These are phyloP conservation scores for Solanum megistacrolobum DNA, from an alignment of 257 asterid species.

Conservation along the genomic window DNA sequence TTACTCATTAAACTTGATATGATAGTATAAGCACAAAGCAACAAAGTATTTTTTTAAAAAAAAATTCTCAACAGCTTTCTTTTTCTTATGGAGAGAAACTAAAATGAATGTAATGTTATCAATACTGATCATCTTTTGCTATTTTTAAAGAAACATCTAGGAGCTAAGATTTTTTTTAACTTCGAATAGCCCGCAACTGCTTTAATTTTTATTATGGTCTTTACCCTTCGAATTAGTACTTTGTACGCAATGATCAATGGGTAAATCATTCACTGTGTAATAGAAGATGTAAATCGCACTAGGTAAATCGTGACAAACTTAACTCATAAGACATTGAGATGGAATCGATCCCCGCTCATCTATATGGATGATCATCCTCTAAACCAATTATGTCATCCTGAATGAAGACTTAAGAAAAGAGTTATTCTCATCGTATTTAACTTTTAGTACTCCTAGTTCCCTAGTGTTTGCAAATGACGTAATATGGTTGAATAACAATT, in stretches of 20 bases:
- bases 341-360: fast-evolving
- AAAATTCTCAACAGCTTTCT: neutral
- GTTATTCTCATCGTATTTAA: neutral
- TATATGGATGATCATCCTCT: neutral
- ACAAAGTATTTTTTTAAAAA: neutral
- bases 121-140: neutral
- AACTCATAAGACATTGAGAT: no score
- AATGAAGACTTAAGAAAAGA: neutral
- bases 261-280: no score
- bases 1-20: neutral
- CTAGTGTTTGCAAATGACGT: neutral
- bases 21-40: neutral
- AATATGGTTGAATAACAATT: neutral
- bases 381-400: neutral
- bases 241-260: neutral
- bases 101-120: neutral
- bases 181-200: neutral
- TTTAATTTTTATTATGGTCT: no score
- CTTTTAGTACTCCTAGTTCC: neutral
- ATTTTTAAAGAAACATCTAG: neutral
- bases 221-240: no score
- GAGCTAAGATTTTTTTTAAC: neutral
- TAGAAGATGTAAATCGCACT: no score
- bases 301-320: no score
- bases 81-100: neutral